A percentile compares a stretch with the other conserved stretches of the same genome.
These are phyloP conservation scores for Neopestalotiopsis sp. DNA, from an alignment of 2,329 filamentous ascomycete species.

Conservation along the genomic window DNA sequence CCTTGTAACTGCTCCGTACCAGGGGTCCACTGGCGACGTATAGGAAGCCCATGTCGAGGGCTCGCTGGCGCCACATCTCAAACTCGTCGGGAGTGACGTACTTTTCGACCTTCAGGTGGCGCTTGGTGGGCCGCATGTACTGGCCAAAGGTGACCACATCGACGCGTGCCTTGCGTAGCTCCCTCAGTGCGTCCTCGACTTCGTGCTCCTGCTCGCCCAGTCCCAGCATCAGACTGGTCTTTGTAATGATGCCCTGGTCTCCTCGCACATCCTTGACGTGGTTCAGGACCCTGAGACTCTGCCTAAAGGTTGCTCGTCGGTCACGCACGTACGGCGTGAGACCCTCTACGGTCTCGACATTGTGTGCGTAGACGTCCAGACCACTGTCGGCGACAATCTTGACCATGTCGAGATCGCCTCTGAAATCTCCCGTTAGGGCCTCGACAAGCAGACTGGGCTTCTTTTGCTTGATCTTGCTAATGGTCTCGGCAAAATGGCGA, in stretches of 20 bases:
- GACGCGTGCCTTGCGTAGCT: slow-evolving; percentile 80
- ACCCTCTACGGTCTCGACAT: slow-evolving; percentile 92
- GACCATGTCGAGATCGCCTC: slow-evolving; percentile 86
- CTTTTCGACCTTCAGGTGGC: slow-evolving; percentile 95
- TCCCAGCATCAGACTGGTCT: slow-evolving; percentile 97
- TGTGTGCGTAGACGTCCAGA: slow-evolving; percentile 95
- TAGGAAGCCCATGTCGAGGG: slow-evolving; percentile 93
- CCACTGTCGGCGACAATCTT: slow-evolving; percentile 83
- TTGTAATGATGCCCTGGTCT: slow-evolving; percentile 83
- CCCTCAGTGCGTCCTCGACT: slow-evolving; percentile 77
- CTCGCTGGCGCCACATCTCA: slow-evolving; percentile 87
- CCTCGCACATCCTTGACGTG: slow-evolving; percentile 79
- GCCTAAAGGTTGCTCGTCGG: slow-evolving; percentile 85
- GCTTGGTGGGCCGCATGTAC: slow-evolving; percentile 98
- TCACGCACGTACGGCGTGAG: slow-evolving; percentile 91
- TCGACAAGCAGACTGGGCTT: slow-evolving; percentile 79
- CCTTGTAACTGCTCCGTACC: slow-evolving; percentile 95
- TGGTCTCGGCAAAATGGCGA: slow-evolving; percentile 89
- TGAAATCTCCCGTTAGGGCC: slow-evolving; percentile 86
- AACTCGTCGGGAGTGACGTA: slow-evolving; percentile 93
- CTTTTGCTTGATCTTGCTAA: slow-evolving; percentile 90
- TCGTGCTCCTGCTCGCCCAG: slow-evolving; percentile 91
- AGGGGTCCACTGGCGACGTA: slow-evolving; percentile 95
- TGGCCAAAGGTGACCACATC: slow-evolving; percentile 99
- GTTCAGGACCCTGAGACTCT: slow-evolving; percentile 80